Evolutionary conservation across 148 eudicot genomes (phyloP), one percentile per base, ranked within the genome.

Genomic region (Silene uniflora): DNA sequence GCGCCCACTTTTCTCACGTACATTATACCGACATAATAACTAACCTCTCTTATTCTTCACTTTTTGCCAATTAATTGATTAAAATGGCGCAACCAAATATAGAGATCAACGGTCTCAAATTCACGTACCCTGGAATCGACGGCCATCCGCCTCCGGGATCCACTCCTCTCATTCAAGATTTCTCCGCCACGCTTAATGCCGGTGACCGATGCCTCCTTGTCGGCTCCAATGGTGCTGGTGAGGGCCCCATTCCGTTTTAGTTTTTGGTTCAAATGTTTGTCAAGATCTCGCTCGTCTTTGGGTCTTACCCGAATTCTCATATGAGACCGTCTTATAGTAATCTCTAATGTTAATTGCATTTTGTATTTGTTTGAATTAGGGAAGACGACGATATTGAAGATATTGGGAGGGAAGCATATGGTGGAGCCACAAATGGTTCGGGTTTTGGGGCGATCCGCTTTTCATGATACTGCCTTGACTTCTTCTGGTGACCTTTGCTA

Each of bases 61-160:
- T 21, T 17, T 42, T 12, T 10, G 14, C 62, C 42, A 84, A 78
- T 84, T 81, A 80, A 35, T 71, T 73, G 23, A 69, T 75, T n/a
- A 61, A 42, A 27, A 59, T 39, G 55, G 7, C 60, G 17, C 8
- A 75, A 16, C 82, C 89, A 44, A 82, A 77, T 78, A 81, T 94
- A 1, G 92, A 83, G 81, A 89, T 94, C 92, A 85, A 81, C 75
- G 82, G 81, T 13, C 85, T 94, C 35, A 85, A 81, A 54, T 94
- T 94, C 90, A 94, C 97, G 2, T 94, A 94, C 87, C 98, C 98
- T 0, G 97, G 98, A 67, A 91, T 94, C 84, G 97, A 94, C 85
- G 98, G 96, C 66, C 91, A 89, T 71, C 98, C 98, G 5, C 97
- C 98, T 5, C 98, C 97, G 7, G 97, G 98, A 5, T 92, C 98